Evolutionary conservation across 1,284 basidiomycete species (phyloP).

Genomic region (Cystobasidiaceae sp.): DNA sequence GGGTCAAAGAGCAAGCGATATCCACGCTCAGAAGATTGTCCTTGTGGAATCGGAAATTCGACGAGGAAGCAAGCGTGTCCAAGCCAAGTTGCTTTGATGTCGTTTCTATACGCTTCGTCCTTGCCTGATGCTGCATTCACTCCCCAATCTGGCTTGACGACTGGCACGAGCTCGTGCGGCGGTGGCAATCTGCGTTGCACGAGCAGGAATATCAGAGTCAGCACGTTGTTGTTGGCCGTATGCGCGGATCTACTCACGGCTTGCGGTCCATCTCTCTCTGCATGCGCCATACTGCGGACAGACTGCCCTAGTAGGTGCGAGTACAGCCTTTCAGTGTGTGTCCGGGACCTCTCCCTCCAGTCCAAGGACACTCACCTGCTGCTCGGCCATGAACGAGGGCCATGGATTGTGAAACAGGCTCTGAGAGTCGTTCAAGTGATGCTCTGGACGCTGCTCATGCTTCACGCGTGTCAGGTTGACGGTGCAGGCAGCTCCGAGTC

Average conservation of each 20-base stretch:
- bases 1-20: conserved; percentile 66
- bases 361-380: neutral
- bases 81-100: conserved; percentile 64
- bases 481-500: too few relatives aligned
- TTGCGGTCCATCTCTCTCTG: neutral
- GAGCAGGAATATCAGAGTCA: too few relatives aligned
- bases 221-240: neutral
- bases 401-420: conserved; percentile 23
- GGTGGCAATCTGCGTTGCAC: conserved; percentile 29
- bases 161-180: conserved; percentile 32
- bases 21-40: conserved; percentile 51
- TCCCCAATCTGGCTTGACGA: conserved; percentile 35
- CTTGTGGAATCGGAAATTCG: conserved; percentile 54
- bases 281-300: neutral
- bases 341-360: too few relatives aligned
- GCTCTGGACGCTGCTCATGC: conserved; percentile 23
- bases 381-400: conserved; percentile 8
- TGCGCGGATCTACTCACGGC: neutral
- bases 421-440: conserved; percentile 24
- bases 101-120: conserved; percentile 36
- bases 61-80: conserved; percentile 65
- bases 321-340: too few relatives aligned
- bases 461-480: conserved; percentile 11
- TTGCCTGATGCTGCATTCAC: neutral
- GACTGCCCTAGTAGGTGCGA: neutral